These are phyloP conservation scores for Cladosporium phlei DNA, from an alignment of 2,329 filamentous ascomycete species.

Conservation along the genomic window DNA sequence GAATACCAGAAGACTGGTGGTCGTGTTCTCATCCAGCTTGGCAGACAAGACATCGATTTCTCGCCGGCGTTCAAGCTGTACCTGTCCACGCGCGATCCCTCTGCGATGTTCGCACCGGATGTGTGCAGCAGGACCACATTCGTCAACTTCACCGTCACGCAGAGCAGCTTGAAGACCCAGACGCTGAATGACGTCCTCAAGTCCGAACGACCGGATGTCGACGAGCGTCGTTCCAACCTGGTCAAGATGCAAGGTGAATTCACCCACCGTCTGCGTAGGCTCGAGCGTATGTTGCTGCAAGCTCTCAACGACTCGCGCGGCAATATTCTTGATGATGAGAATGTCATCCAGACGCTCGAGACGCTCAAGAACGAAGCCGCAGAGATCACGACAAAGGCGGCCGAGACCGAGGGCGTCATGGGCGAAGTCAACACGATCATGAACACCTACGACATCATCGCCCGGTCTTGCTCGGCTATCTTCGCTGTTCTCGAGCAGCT, in stretches of 20 bases:
- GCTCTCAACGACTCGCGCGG: constrained; percentile 95
- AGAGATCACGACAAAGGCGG: constrained; percentile 94
- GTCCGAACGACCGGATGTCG: constrained; percentile 93
- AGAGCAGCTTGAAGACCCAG: constrained; percentile 97
- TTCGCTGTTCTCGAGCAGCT: constrained; percentile 96
- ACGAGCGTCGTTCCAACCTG: constrained; percentile 91
- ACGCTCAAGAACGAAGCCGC: constrained; percentile 96
- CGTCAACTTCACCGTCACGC: constrained; percentile 98
- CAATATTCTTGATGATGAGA: constrained; percentile 97
- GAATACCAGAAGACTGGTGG: constrained; percentile 98
- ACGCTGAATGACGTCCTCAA: constrained; percentile 96
- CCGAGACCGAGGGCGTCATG: constrained; percentile 96
- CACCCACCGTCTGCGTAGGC: constrained; percentile 91
- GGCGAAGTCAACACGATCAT: constrained; percentile 95
- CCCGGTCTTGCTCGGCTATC: constrained; percentile 90
- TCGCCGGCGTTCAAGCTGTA: constrained; percentile 95
- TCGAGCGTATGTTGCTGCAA: constrained; percentile 90
- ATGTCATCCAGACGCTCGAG: constrained; percentile 95
- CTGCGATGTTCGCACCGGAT: constrained; percentile 89
- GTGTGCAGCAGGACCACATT: constrained; percentile 98
- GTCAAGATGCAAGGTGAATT: constrained; percentile 99
- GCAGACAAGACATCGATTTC: constrained; percentile 98
- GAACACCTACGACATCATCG: constrained; percentile 87
- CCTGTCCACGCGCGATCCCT: constrained; percentile 91
- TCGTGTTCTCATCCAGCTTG: constrained; percentile 94